Conservation (phyloP, 768 basidiomycete genomes). For the Amanita thiersii region DNA sequence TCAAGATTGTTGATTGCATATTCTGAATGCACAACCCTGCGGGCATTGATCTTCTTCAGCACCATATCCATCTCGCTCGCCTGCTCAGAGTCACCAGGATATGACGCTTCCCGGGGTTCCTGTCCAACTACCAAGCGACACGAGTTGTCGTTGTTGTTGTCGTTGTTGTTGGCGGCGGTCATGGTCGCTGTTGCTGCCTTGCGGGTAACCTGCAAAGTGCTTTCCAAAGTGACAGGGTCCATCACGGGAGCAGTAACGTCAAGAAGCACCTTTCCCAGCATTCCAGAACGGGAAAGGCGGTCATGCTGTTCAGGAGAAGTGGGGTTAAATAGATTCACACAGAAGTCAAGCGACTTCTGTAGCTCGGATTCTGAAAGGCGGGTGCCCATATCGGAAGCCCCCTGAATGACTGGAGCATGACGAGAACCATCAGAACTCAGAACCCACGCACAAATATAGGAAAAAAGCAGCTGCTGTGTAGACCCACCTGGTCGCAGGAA, state of each 20-base stretch:
- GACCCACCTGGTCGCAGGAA: conserved; percentile 51
- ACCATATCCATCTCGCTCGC: conserved; percentile 41
- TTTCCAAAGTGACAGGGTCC: conserved; percentile 33
- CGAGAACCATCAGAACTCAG: conserved; percentile 1
- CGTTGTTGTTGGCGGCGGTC: no score
- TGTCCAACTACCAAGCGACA: conserved; percentile 15
- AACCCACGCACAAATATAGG: no score
- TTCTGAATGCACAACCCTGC: conserved; percentile 61
- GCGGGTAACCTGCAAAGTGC: conserved; percentile 20
- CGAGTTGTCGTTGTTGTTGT: conserved; percentile 11
- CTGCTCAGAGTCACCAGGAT: conserved; percentile 31
- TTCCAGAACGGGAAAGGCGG: conserved; percentile 21
- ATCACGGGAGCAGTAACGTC: conserved; percentile 45
- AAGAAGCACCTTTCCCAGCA: conserved; percentile 32
- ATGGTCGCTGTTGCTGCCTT: background rate
- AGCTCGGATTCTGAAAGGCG: conserved; percentile 67
- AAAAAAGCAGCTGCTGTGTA: background rate
- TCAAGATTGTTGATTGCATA: conserved; percentile 64
- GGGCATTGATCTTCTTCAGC: conserved; percentile 60
- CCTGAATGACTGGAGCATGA: conserved; percentile 57
- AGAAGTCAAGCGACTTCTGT: conserved; percentile 71
- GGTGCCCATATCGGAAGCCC: conserved; percentile 68
- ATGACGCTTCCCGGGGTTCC: conserved; percentile 3
- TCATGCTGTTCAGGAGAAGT: conserved; percentile 56
- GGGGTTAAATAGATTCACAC: conserved; percentile 64